Base-by-base conservation (phyloP, 2,329 filamentous ascomycete species). In the Ustulina deusta region DNA sequence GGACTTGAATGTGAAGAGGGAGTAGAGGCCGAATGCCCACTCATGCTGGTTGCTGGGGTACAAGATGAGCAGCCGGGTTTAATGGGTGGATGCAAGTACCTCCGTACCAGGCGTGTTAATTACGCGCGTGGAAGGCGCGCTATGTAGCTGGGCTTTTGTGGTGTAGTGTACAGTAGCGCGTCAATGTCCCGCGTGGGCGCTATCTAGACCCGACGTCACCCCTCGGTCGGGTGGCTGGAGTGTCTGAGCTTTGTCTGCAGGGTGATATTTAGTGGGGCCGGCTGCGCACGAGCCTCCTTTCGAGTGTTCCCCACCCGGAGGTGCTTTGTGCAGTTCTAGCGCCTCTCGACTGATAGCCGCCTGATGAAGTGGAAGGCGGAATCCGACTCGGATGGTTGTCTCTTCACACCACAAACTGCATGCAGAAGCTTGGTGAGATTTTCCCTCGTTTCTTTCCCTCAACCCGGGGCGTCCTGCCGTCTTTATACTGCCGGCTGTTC, bases 51-150 rank as follows among this genome's bases (percentile, higher is more conserved):
- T 70, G 63, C 68, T 64, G 65, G 72, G 68, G 71, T 75, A 76
- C 74, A 73, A 73, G 69, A 63, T 63, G 60, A 61, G 66, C 60
- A 59, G 61, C 66, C 61, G 52, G 71, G 65, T 61, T 69, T 75
- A 69, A 69, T 72, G 67, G 71, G 74, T 67, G 66, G 65, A 69
- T 46, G 40, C 44, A 75, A 68, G 75, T 76, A 76, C 73, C 68
- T 40, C 48, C 7, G 60, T 58, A 48, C 67, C 61, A 69, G 71
- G 48, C 73, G 74, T 71, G 73, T 70, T 69, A 72, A 54, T 49
- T 54, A 61, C 69, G 63, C 66, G 69, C 69, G 72, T 70, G 69
- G 66, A 65, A 72, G 69, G 71, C 75, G 75, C 75, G 75, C 74
- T 73, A 73, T 34, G 4, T 17, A 58, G 57, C 63, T 60, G 49